Evolutionary conservation across 2,329 filamentous ascomycete species (phyloP).

Genomic region (Apiospora hydei): DNA sequence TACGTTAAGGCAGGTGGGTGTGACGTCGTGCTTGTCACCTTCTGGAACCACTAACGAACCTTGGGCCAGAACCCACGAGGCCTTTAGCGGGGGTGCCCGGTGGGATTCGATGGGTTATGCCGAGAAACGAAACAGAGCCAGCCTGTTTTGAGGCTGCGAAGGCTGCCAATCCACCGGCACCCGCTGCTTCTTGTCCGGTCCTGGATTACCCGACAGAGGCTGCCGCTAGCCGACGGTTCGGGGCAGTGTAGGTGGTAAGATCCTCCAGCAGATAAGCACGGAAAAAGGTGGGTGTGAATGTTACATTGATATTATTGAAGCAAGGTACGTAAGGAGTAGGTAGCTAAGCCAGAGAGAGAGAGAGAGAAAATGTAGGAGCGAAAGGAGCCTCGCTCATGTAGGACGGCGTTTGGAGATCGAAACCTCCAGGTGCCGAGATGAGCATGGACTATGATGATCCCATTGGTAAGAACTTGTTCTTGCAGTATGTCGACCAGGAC

Average conservation of each 20-base stretch:
- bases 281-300: background rate
- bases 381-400: slow-evolving; percentile 60
- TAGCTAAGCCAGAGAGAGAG: too few relatives aligned
- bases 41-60: slow-evolving; percentile 16
- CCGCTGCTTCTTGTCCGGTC: background rate
- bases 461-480: slow-evolving; percentile 44
- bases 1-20: background rate
- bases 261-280: background rate
- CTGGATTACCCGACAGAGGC: background rate
- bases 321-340: background rate
- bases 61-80: background rate
- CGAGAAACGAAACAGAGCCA: slow-evolving; percentile 6
- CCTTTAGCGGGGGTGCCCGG: background rate
- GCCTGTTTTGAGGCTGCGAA: background rate
- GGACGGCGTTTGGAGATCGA: slow-evolving; percentile 22
- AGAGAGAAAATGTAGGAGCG: slow-evolving; percentile 54
- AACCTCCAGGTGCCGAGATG: slow-evolving; percentile 38
- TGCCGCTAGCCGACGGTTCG: background rate
- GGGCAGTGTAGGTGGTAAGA: too few relatives aligned
- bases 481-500: slow-evolving; percentile 43
- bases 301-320: background rate
- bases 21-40: slow-evolving; percentile 17
- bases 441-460: slow-evolving; percentile 64
- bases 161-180: background rate
- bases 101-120: slow-evolving; percentile 8